Conservation (phyloP, 108 stramenopile genomes). For the Cyclotella kingstonii region DNA sequence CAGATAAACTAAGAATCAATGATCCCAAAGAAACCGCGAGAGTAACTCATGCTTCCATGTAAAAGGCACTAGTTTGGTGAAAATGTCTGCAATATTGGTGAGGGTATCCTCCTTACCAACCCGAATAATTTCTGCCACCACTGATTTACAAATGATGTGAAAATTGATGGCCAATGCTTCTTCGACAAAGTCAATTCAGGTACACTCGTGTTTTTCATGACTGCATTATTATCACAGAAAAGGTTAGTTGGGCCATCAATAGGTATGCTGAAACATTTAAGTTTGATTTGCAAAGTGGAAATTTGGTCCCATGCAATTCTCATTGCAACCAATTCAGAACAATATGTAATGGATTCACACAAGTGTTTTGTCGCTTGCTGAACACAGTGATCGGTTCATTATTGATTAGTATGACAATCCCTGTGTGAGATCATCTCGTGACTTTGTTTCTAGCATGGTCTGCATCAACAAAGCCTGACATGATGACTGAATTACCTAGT, state of each 20-base stretch:
- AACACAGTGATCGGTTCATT: conserved; percentile 32
- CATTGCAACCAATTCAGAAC: conserved; percentile 34
- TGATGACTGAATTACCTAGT: conserved; percentile 25
- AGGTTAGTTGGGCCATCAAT: conserved; percentile 11
- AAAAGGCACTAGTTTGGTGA: too few relatives aligned
- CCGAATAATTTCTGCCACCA: too few relatives aligned
- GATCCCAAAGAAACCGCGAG: too few relatives aligned
- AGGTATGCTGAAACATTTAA: conserved; percentile 21
- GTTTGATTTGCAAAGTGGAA: conserved; percentile 18
- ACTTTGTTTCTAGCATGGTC: too few relatives aligned
- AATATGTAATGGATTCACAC: conserved; percentile 38
- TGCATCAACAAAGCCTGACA: conserved; percentile 37
- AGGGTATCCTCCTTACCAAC: too few relatives aligned
- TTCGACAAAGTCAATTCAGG: conserved; percentile 35
- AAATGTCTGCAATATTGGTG: too few relatives aligned
- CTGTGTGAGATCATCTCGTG: conserved; percentile 39
- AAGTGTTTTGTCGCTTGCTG: conserved; percentile 33
- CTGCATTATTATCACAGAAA: conserved; percentile 19
- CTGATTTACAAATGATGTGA: too few relatives aligned
- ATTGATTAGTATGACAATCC: conserved; percentile 31
- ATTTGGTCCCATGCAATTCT: conserved; percentile 24
- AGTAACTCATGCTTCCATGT: too few relatives aligned
- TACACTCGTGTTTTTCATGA: conserved; percentile 21
- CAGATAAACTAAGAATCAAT: too few relatives aligned
- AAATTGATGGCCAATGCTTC: conserved; percentile 42